Base-by-base conservation (phyloP, 23 red algal genomes). In the Gracilariopsis chorda region DNA sequence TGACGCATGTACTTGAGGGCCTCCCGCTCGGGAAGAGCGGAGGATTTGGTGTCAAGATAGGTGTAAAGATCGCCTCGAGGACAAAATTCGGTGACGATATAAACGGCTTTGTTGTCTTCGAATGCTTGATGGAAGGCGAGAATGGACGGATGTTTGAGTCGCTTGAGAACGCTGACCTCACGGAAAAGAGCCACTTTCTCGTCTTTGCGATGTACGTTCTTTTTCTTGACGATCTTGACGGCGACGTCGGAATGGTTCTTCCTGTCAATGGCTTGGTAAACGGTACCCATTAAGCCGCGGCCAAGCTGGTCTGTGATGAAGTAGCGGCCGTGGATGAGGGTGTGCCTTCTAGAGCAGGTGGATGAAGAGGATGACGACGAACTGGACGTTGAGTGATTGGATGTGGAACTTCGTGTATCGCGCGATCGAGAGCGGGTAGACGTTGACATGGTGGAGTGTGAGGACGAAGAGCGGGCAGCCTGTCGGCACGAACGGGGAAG, bases 1-100 rank as follows among this genome's bases (percentile, higher is more conserved):
- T 98, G 96, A 53, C 45, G 63, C 74, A 92, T 77, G 72, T 78
- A 67, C 25, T 42, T 81, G 89, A 81, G 76, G 6, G 77, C 89
- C 35, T 69, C 24, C 8, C 60, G 58, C n/a, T 64, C 72, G 1
- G 48, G 24, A 7, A 79, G 53, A 21, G 29, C 56, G 25, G 10
- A 28, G 1, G 70, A 32, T 6, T 51, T 45, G 10, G 42, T 71
- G 6, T 82, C 30, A 5, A 82, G 43, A 32, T 62, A 76, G 13
- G 52, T 60, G 78, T 76, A 82, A 7, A 92, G 74, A 63, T 92
- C 76, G 51, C 89, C 89, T n/a, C 89, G 53, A 6, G 29, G 49
- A 36, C 51, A 63, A 30, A 76, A 82, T 24, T 92, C 89, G 61
- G 67, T 83, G 61, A 82, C 60, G 20, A 92, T 79, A 35, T 92